Evolutionary conservation across 495 filamentous ascomycete genomes (phyloP).

Genomic region (Jackrogersella multiformis): DNA sequence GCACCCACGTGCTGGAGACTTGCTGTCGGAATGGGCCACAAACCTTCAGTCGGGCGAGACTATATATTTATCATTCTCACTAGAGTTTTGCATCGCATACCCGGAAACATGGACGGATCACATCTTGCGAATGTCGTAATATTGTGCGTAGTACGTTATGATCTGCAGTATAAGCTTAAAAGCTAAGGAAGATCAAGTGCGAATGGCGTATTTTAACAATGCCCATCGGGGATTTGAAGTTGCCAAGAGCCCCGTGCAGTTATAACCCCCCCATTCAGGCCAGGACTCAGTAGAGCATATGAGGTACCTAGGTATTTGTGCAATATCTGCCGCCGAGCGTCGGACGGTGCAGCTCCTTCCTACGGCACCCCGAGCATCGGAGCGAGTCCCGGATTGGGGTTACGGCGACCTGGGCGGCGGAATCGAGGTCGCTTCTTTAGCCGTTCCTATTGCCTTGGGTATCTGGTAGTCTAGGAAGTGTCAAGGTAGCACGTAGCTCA

Average conservation of each 20-base stretch:
- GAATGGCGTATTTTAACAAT: slow-evolving; percentile 15
- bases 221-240: background rate
- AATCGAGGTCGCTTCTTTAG: background rate
- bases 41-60: slow-evolving; percentile 4
- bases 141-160: too few species aligned
- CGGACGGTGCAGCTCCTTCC: background rate
- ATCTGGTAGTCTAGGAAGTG: background rate
- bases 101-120: background rate
- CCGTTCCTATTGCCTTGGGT: background rate
- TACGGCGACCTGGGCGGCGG: background rate
- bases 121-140: slow-evolving; percentile 4
- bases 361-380: slow-evolving; percentile 7
- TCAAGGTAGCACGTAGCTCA: slow-evolving; percentile 60
- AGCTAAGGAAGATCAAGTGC: background rate
- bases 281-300: slow-evolving; percentile 9
- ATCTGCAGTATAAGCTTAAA: slow-evolving; percentile 9
- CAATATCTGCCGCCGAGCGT: slow-evolving; percentile 8
- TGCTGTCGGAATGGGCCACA: slow-evolving; percentile 38
- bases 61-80: background rate
- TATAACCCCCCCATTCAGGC: slow-evolving; percentile 4
- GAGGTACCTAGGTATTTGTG: too few species aligned
- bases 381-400: background rate
- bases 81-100: slow-evolving; percentile 4
- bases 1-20: slow-evolving; percentile 38
- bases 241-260: slow-evolving; percentile 12